These are phyloP conservation scores for Ilex aquifolium DNA, from an alignment of 257 asterid genomes.

Conservation along the genomic window DNA sequence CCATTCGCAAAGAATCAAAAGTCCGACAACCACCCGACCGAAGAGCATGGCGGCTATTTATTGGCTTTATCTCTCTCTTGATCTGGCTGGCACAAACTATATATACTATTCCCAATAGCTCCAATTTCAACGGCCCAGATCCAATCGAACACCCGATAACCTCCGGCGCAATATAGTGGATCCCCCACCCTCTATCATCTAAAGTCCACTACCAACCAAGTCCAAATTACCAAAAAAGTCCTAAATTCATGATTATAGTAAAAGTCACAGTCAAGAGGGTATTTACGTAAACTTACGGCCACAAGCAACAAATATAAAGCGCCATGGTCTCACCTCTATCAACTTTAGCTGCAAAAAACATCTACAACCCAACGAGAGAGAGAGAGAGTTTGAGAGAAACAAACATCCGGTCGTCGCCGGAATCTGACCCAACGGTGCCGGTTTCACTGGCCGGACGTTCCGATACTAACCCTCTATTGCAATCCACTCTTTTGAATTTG, in stretches of 20 bases:
- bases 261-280: slow-evolving; percentile 21
- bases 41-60: slow-evolving; percentile 45
- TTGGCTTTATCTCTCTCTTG: slow-evolving; percentile 13
- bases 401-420: slow-evolving; percentile 29
- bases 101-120: too few relatives aligned
- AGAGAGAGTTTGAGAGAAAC: too few relatives aligned
- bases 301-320: slow-evolving; percentile 19
- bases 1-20: slow-evolving; percentile 15
- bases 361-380: neutral
- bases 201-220: neutral
- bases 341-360: slow-evolving; percentile 45
- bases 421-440: slow-evolving; percentile 6
- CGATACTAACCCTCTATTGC: neutral
- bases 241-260: neutral
- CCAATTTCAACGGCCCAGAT: too few relatives aligned
- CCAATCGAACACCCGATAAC: slow-evolving; percentile 7
- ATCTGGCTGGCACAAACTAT: slow-evolving; percentile 21
- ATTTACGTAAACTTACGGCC: slow-evolving; percentile 9
- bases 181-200: slow-evolving; percentile 16
- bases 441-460: neutral
- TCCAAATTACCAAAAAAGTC: slow-evolving; percentile 23
- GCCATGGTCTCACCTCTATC: slow-evolving; percentile 18
- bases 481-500: neutral
- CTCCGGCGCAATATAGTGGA: slow-evolving; percentile 41
- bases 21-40: slow-evolving; percentile 54